phyloP scores from a whole-genome alignment of 371 early-diverging fungal species.

The Rhizopus sp. region DNA sequence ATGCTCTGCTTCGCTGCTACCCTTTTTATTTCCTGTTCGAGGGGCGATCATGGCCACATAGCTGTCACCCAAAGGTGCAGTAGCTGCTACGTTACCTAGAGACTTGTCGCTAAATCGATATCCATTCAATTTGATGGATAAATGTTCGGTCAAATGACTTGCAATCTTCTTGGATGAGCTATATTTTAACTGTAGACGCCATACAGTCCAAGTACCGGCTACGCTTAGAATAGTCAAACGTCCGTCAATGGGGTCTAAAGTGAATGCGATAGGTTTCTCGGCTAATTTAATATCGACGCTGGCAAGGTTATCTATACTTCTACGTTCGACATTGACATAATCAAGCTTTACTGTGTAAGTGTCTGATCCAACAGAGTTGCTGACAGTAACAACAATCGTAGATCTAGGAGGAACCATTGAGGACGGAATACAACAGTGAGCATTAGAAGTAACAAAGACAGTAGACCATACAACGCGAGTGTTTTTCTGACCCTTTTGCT shows the following conservation, averaged over 20 bases:
- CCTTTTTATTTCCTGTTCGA: slow-evolving; percentile 36
- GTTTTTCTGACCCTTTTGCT: slow-evolving; percentile 24
- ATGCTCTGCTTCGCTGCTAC: slow-evolving; percentile 38
- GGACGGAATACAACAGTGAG: slow-evolving; percentile 50
- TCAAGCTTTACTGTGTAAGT: slow-evolving; percentile 36
- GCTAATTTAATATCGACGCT: slow-evolving; percentile 31
- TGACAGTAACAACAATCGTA: slow-evolving; percentile 49
- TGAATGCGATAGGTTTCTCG: slow-evolving; percentile 44
- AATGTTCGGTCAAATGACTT: slow-evolving; percentile 26
- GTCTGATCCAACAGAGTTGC: slow-evolving; percentile 19
- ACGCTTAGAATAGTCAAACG: slow-evolving; percentile 44
- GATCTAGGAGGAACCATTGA: slow-evolving; percentile 52
- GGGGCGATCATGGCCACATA: slow-evolving; percentile 60
- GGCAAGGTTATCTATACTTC: slow-evolving; percentile 42
- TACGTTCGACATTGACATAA: slow-evolving; percentile 55
- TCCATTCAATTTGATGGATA: slow-evolving; percentile 30
- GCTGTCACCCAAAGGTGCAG: slow-evolving; percentile 48
- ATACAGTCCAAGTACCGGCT: slow-evolving; percentile 42
- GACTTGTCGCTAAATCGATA: slow-evolving; percentile 28
- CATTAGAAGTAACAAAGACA: slow-evolving; percentile 46
- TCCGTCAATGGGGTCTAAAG: slow-evolving; percentile 53
- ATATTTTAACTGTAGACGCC: slow-evolving; percentile 38
- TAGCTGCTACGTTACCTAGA: slow-evolving; percentile 31
- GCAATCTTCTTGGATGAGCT: slow-evolving; percentile 35
- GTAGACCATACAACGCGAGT: slow-evolving; percentile 50